phyloP scores from a whole-genome alignment of 1,139 yeast genomes.

The Candida labiduridarum region DNA sequence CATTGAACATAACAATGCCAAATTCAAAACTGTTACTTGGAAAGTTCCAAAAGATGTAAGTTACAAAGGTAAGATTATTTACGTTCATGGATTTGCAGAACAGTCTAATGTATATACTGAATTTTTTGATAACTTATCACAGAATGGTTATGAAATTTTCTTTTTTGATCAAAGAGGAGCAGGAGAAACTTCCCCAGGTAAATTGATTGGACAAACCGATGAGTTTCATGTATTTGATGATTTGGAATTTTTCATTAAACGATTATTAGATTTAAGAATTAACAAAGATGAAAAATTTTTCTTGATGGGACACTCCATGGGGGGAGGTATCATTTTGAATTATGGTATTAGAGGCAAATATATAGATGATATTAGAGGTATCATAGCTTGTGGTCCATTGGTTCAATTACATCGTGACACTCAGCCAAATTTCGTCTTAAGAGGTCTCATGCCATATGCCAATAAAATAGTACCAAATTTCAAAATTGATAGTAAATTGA shows the following conservation, averaged over 20 bases:
- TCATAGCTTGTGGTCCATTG: conserved; percentile 69
- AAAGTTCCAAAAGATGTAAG: conserved; percentile 35
- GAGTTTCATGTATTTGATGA: conserved; percentile 68
- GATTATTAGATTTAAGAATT: conserved; percentile 27
- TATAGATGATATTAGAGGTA: conserved; percentile 55
- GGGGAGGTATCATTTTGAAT: conserved; percentile 80
- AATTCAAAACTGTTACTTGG: conserved; percentile 45
- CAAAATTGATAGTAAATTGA: conserved; percentile 58
- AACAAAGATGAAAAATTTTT: conserved; percentile 46
- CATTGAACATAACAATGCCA: conserved; percentile 38
- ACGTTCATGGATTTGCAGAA: conserved; percentile 86
- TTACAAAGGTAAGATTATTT: conserved; percentile 58
- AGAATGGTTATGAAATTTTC: conserved; percentile 70
- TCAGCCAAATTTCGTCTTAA: conserved; percentile 53
- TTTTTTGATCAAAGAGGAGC: conserved; percentile 90
- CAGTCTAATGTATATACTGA: conserved; percentile 55
- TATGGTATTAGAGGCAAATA: conserved; percentile 71
- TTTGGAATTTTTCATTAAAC: conserved; percentile 62
- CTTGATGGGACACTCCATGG: conserved; percentile 93
- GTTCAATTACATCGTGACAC: conserved; percentile 61
- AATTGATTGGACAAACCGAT: conserved; percentile 63
- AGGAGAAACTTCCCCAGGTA: conserved; percentile 70
- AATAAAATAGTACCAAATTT: conserved; percentile 54
- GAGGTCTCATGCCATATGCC: conserved; percentile 48
- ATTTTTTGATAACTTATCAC: conserved; percentile 59